A percentile compares a stretch with the other conserved stretches of the same genome.
Evolutionary conservation across 2,329 filamentous ascomycete genomes (phyloP).

Genomic region (Trichoderma koningiopsis): DNA sequence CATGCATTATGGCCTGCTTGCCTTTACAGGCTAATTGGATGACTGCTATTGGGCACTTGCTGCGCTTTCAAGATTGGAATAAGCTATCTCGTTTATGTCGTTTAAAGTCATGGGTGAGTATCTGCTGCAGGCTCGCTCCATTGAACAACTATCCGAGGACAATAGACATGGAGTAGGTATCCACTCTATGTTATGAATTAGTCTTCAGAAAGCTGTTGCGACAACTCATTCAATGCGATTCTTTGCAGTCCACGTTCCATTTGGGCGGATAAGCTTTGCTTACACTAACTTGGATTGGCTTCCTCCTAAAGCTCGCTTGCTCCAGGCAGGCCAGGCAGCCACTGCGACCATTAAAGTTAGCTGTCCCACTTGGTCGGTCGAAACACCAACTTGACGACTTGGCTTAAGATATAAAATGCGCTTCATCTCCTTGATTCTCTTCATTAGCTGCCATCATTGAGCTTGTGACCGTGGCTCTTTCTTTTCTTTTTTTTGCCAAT

Average conservation of each 20-base stretch:
- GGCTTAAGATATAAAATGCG: not conserved
- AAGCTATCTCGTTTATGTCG: not conserved
- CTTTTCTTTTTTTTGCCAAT: not conserved
- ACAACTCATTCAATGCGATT: not conserved
- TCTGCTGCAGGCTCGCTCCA: not conserved
- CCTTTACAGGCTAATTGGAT: not conserved
- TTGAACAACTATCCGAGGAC: not conserved
- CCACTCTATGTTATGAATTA: too few relatives aligned
- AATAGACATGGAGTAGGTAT: not conserved
- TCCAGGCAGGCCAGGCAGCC: constrained; percentile 2
- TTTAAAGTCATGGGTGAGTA: not conserved
- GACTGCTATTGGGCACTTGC: not conserved
- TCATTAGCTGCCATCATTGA: not conserved
- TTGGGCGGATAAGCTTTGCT: not conserved
- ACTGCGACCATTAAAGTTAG: not conserved
- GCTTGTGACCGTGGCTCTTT: not conserved
- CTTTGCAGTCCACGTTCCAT: too few relatives aligned
- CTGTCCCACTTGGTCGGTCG: constrained; percentile 2
- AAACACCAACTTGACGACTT: not conserved
- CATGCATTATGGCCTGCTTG: not conserved
- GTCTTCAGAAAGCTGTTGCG: not conserved
- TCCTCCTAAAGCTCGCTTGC: not conserved
- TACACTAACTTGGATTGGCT: not conserved
- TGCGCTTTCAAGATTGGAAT: not conserved
- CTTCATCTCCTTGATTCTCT: not conserved